These are phyloP conservation scores for Ligustrum vulgare DNA, from an alignment of 257 asterid genomes.

Conservation along the genomic window DNA sequence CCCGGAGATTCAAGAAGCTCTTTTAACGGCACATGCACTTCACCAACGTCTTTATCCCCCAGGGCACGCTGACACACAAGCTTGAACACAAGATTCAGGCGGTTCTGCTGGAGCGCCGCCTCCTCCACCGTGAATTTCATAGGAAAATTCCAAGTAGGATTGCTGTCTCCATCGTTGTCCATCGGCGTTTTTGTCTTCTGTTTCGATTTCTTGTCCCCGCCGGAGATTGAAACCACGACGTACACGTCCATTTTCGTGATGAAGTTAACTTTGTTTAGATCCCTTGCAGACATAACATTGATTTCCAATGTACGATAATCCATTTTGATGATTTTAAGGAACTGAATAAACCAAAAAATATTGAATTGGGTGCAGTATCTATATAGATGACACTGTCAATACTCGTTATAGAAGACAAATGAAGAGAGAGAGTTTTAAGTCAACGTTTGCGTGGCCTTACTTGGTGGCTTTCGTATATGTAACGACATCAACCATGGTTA, in stretches of 20 bases:
- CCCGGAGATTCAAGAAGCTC: constrained; percentile 58
- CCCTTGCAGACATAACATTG: constrained; percentile 53
- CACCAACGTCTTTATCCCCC: constrained; percentile 69
- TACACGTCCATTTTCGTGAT: constrained; percentile 62
- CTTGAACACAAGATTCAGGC: constrained; percentile 49
- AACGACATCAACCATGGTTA: too few relatives aligned
- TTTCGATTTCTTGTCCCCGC: constrained; percentile 33
- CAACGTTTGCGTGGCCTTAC: background rate
- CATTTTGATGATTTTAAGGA: constrained; percentile 33
- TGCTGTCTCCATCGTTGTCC: constrained; percentile 46
- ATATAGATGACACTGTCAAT: too few relatives aligned
- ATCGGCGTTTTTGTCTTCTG: constrained; percentile 57
- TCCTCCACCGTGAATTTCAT: constrained; percentile 67
- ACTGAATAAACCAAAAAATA: background rate
- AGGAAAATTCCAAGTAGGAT: constrained; percentile 67
- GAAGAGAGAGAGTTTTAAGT: background rate
- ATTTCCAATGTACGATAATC: constrained; percentile 51
- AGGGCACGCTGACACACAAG: constrained; percentile 54
- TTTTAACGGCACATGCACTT: constrained; percentile 58
- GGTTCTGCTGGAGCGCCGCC: constrained; percentile 53
- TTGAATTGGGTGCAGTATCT: background rate
- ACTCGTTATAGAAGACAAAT: too few relatives aligned
- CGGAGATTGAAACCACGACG: constrained; percentile 61
- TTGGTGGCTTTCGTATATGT: background rate
- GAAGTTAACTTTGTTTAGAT: constrained; percentile 56